These are phyloP conservation scores for Chrysoporthe puriensis DNA, from an alignment of 2,329 filamentous ascomycete genomes.

Conservation along the genomic window DNA sequence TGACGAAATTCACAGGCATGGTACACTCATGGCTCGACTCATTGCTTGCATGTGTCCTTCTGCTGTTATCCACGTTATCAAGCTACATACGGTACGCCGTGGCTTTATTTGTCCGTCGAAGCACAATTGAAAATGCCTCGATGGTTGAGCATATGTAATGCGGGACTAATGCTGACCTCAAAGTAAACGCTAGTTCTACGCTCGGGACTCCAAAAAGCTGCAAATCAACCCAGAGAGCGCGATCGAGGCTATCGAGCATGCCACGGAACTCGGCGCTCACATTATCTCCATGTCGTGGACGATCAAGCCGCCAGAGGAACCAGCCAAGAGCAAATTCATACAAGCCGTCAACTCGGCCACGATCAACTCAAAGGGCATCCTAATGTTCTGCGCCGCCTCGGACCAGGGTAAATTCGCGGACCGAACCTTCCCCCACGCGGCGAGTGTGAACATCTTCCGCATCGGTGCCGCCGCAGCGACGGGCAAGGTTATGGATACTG, in stretches of 20 bases:
- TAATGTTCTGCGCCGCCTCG: constrained; percentile 44
- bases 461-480: constrained; percentile 36
- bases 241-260: not conserved
- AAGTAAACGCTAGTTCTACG: not conserved
- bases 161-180: too few relatives aligned
- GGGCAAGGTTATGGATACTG: constrained; percentile 31
- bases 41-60: constrained; percentile 12
- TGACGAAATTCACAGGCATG: constrained; percentile 6
- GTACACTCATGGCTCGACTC: constrained; percentile 14
- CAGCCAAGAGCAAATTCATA: too few relatives aligned
- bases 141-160: not conserved
- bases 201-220: too few relatives aligned
- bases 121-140: too few relatives aligned
- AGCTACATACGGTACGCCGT: constrained; percentile 5
- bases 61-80: constrained; percentile 10
- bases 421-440: constrained; percentile 28
- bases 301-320: too few relatives aligned
- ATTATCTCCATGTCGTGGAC: constrained; percentile 34
- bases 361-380: constrained; percentile 30
- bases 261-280: constrained; percentile 32
- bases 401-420: constrained; percentile 35
- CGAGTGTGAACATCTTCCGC: constrained; percentile 32
- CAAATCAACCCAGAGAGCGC: too few relatives aligned
- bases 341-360: too few relatives aligned
- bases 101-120: not conserved